Conservation (phyloP, 2,329 filamentous ascomycete species). For the Ambrosiella beaveri region DNA sequence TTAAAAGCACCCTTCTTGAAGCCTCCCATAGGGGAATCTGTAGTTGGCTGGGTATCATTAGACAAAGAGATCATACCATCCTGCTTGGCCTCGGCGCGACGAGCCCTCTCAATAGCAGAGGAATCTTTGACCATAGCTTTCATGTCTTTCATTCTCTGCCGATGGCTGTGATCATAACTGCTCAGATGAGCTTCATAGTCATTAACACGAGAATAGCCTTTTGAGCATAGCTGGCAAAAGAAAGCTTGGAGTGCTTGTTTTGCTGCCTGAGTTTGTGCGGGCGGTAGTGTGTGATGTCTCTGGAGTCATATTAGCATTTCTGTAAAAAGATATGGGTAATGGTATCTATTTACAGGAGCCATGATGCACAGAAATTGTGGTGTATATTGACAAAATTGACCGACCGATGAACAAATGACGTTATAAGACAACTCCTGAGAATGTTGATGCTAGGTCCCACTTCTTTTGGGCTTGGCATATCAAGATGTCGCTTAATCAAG, state of each 20-base stretch:
- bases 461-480: too few species aligned
- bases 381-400: too few species aligned
- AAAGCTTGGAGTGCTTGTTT: conserved; percentile 65
- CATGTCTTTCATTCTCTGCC: conserved; percentile 77
- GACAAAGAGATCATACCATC: conserved; percentile 54
- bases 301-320: conserved; percentile 16
- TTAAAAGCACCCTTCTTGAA: conserved; percentile 60
- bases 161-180: conserved; percentile 91
- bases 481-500: too few species aligned
- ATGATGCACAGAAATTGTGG: neutral
- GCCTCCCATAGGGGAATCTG: conserved; percentile 20
- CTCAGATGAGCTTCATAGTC: conserved; percentile 90
- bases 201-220: conserved; percentile 87
- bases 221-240: conserved; percentile 75
- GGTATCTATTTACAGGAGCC: conserved; percentile 3
- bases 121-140: conserved; percentile 65
- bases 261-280: conserved; percentile 44
- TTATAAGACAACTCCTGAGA: too few species aligned
- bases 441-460: too few species aligned
- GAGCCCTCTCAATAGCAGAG: conserved; percentile 43
- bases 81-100: conserved; percentile 54
- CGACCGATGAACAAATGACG: too few species aligned
- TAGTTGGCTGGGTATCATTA: conserved; percentile 20
- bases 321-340: neutral
- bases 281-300: conserved; percentile 40